phyloP scores from a whole-genome alignment of 2,329 filamentous ascomycete species.

The Escovopsis sp. region DNA sequence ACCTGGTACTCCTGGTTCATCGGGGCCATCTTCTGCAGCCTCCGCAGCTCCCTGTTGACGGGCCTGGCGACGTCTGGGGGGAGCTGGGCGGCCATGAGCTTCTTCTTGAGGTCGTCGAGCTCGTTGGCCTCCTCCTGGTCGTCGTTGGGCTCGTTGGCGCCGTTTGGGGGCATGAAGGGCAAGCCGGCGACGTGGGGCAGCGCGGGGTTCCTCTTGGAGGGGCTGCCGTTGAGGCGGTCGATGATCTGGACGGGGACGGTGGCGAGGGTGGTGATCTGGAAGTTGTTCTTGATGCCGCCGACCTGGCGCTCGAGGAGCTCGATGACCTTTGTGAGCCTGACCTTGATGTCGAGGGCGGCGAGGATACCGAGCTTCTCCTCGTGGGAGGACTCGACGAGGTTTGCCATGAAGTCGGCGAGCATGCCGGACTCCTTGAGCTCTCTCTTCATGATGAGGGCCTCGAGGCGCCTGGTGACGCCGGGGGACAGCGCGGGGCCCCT shows the following conservation, averaged over 20 bases:
- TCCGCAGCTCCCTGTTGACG: constrained; percentile 76
- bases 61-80: constrained; percentile 76
- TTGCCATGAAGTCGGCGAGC: constrained; percentile 93
- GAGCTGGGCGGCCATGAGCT: constrained; percentile 66
- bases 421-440: constrained; percentile 67
- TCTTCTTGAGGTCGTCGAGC: constrained; percentile 80
- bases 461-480: constrained; percentile 70
- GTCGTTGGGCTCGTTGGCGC: constrained; percentile 27
- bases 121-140: constrained; percentile 79
- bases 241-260: constrained; percentile 49
- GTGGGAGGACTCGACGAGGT: constrained; percentile 72
- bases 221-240: constrained; percentile 32
- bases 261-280: constrained; percentile 69
- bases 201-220: constrained; percentile 15
- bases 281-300: constrained; percentile 68
- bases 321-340: constrained; percentile 66
- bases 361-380: constrained; percentile 86
- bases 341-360: constrained; percentile 63
- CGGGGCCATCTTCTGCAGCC: constrained; percentile 88
- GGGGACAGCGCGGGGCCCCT: constrained; percentile 58
- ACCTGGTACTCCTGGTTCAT: constrained; percentile 95
- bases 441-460: constrained; percentile 75
- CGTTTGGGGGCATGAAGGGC: constrained; percentile 19
- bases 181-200: constrained; percentile 26
- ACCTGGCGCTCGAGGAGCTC: constrained; percentile 75